Evolutionary conservation across 495 filamentous ascomycete species (phyloP), one percentile per base, ranked within the genome.

Genomic region (Penicillium atrosanguineum): DNA sequence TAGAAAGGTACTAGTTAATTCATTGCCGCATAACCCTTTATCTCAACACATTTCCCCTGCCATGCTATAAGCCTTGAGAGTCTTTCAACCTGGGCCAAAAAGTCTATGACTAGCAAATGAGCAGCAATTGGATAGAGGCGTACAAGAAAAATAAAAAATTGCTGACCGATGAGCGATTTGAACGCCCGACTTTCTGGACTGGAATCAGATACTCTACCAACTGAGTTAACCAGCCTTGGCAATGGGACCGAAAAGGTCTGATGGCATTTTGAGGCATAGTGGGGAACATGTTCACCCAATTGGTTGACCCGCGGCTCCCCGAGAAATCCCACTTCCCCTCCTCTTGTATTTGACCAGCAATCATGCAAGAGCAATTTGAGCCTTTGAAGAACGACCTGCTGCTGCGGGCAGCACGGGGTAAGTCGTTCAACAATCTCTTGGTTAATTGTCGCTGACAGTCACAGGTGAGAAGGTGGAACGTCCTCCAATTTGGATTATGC

Each of bases 401-500:
- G 58, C 70, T 98, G 53, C 81, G 94, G 69, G 87, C 91, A 46
- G 93, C 92, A 50, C 83, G 87, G 78, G 91, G 92, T 96, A 75
- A 65, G 71, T 63, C 1, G 2, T 40, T 31, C 16, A 20, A 39
- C 36, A 26, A 19, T 28, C n/a, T 14, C 26, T 31, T 8, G 46
- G 45, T 31, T 56, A 48, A 45, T 25, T 43, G 47, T 21, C 37
- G 48, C 55, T 63, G 44, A 62, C 53, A 65, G 64, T 69, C 59
- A 59, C 68, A 96, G 93, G 92, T 63, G 80, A 96, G 72, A 83
- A 83, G 63, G 90, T 97, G 52, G 90, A 96, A 65, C 84, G 93
- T 48, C 85, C 95, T 49, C 94, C 94, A 44, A 87, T 94, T 73
- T 98, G 94, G 95, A 90, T 97, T 63, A 97, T 98, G 94, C 88